Conservation (phyloP, 2,329 filamentous ascomycete genomes). For the Beauveria australis region DNA sequence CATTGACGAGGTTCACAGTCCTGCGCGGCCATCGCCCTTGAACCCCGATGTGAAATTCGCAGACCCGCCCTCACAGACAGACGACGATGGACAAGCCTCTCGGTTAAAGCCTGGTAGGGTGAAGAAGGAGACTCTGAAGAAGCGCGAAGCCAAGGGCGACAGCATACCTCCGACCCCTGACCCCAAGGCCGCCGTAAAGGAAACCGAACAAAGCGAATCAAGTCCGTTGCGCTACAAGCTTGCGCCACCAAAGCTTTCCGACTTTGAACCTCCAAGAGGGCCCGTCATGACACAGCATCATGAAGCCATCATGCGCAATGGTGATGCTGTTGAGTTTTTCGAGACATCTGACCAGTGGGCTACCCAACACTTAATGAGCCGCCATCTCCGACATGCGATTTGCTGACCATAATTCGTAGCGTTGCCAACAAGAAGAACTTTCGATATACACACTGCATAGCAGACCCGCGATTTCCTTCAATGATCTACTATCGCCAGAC, state of each 20-base stretch:
- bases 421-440: slow-evolving; percentile 65
- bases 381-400: background rate
- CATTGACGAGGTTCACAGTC: slow-evolving; percentile 62
- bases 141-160: slow-evolving; percentile 55
- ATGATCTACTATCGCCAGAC: slow-evolving; percentile 85
- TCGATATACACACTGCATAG: slow-evolving; percentile 84
- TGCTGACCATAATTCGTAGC: slow-evolving; percentile 22
- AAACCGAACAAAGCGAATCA: slow-evolving; percentile 32
- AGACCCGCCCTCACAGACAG: slow-evolving; percentile 30
- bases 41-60: slow-evolving; percentile 52
- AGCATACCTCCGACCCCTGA: slow-evolving; percentile 51
- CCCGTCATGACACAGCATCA: slow-evolving; percentile 51
- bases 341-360: slow-evolving; percentile 58
- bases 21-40: slow-evolving; percentile 64
- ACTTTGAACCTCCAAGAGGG: slow-evolving; percentile 52
- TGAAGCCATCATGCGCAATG: slow-evolving; percentile 40
- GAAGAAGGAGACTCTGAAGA: slow-evolving; percentile 62
- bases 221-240: slow-evolving; percentile 55
- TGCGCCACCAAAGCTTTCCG: slow-evolving; percentile 52
- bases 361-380: background rate
- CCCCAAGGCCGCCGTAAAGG: slow-evolving; percentile 31
- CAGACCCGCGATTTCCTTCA: slow-evolving; percentile 78
- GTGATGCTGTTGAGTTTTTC: slow-evolving; percentile 47
- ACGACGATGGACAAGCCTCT: slow-evolving; percentile 34
- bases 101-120: slow-evolving; percentile 35